A percentile compares a stretch with the other conserved stretches of the same genome.
Evolutionary conservation across 495 filamentous ascomycete genomes (phyloP).

Genomic region (Aspergillus sparsus): DNA sequence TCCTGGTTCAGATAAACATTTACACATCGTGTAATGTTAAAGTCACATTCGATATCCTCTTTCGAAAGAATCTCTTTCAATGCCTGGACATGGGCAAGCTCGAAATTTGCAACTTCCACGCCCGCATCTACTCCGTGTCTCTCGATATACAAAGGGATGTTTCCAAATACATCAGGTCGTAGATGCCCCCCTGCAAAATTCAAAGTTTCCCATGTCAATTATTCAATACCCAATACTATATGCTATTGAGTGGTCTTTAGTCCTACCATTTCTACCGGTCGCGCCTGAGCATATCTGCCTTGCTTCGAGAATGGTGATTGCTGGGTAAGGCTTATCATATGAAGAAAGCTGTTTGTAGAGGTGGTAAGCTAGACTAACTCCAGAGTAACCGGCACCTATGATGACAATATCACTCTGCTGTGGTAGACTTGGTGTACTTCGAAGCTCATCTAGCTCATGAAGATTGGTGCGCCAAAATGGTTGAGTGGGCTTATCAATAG

Average conservation of each 20-base stretch:
- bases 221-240: neutral
- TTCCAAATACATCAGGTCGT: slow-evolving; percentile 37
- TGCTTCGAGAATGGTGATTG: slow-evolving; percentile 42
- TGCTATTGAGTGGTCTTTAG: neutral
- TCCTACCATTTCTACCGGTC: slow-evolving; percentile 44
- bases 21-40: slow-evolving; percentile 37
- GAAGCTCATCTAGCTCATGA: slow-evolving; percentile 56
- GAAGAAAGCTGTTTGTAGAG: slow-evolving; percentile 44
- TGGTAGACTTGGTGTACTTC: slow-evolving; percentile 51
- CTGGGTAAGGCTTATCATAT: slow-evolving; percentile 19
- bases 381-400: slow-evolving; percentile 71
- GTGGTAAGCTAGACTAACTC: slow-evolving; percentile 61
- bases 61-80: slow-evolving; percentile 33
- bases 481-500: slow-evolving; percentile 53
- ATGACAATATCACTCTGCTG: slow-evolving; percentile 60
- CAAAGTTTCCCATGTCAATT: neutral
- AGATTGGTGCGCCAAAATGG: slow-evolving; percentile 68
- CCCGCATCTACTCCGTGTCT: slow-evolving; percentile 33
- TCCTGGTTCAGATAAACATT: slow-evolving; percentile 38
- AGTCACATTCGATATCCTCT: slow-evolving; percentile 47
- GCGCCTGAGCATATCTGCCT: slow-evolving; percentile 46
- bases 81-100: slow-evolving; percentile 33
- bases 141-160: slow-evolving; percentile 31
- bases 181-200: slow-evolving; percentile 38
- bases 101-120: slow-evolving; percentile 35